phyloP scores from a whole-genome alignment of 1,139 yeast species.

The Candida albicans region DNA sequence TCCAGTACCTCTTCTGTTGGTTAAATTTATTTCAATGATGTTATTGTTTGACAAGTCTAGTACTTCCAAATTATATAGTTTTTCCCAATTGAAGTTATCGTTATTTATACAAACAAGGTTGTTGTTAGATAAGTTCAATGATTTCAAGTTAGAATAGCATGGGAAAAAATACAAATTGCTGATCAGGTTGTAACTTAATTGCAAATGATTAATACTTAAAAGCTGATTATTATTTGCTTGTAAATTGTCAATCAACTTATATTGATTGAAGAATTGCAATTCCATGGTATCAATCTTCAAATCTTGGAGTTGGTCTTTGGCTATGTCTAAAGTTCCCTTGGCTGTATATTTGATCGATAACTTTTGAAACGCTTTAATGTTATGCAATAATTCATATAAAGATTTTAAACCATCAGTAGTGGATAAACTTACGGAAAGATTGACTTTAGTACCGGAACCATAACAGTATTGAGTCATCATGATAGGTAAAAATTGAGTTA shows the following conservation, averaged over 20 bases:
- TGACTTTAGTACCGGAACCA: not conserved
- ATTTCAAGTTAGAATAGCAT: slow-evolving; percentile 19
- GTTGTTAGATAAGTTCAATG: slow-evolving; percentile 28
- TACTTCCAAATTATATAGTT: slow-evolving; percentile 13
- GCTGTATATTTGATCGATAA: slow-evolving; percentile 8
- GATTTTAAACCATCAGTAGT: slow-evolving; percentile 1
- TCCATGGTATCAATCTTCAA: slow-evolving; percentile 8
- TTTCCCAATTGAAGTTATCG: slow-evolving; percentile 15
- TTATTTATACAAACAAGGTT: slow-evolving; percentile 14
- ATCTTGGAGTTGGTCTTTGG: not conserved
- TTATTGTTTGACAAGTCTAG: slow-evolving; percentile 27
- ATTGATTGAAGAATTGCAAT: slow-evolving; percentile 6
- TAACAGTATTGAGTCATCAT: not conserved
- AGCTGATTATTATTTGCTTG: slow-evolving; percentile 4
- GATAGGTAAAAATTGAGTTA: slow-evolving; percentile 1
- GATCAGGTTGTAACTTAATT: slow-evolving; percentile 25
- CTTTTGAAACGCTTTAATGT: not conserved
- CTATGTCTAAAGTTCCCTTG: not conserved
- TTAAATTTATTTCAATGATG: slow-evolving; percentile 13
- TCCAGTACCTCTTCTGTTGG: slow-evolving; percentile 1
- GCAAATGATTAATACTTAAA: slow-evolving; percentile 13
- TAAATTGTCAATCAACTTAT: slow-evolving; percentile 14
- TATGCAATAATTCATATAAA: slow-evolving; percentile 1
- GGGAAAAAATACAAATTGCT: slow-evolving; percentile 14
- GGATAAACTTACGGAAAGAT: not conserved